A percentile compares a stretch with the other conserved stretches of the same genome.
These are phyloP conservation scores for Grifola frondosa DNA, from an alignment of 1,284 basidiomycete genomes.

Conservation along the genomic window DNA sequence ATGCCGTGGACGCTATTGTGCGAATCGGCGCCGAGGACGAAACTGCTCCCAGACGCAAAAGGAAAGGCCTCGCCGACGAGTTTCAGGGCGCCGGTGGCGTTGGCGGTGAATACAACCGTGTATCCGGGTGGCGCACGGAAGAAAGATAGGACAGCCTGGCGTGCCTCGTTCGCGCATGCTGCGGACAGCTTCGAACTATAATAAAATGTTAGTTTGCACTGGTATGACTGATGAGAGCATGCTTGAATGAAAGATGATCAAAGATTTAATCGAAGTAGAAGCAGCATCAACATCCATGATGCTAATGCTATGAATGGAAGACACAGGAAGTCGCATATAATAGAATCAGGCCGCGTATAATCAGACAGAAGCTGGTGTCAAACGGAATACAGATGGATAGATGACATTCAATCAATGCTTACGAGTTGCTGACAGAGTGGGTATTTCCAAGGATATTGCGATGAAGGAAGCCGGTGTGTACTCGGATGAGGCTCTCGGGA, in stretches of 20 bases:
- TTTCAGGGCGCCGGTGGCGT: constrained; percentile 77
- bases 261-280: too few species aligned
- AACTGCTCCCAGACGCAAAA: constrained; percentile 54
- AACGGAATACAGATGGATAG: constrained; percentile 13
- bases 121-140: constrained; percentile 73
- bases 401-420: too few species aligned
- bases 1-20: constrained; percentile 87
- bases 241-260: constrained; percentile 6
- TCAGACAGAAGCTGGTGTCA: constrained; percentile 21
- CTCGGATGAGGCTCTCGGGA: constrained; percentile 69
- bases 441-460: constrained; percentile 74
- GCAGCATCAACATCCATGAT: too few species aligned
- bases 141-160: constrained; percentile 67
- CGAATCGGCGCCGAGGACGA: constrained; percentile 70
- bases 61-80: constrained; percentile 80
- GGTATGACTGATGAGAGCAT: constrained; percentile 1
- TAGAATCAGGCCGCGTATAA: constrained; percentile 1
- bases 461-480: constrained; percentile 66
- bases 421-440: constrained; percentile 79
- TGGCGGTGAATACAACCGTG: constrained; percentile 79
- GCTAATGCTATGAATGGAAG: too few species aligned
- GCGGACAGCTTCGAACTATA: constrained; percentile 68
- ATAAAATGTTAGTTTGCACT: too few species aligned
- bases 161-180: constrained; percentile 63
- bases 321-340: too few species aligned